Evolutionary conservation across 495 filamentous ascomycete genomes (phyloP), one percentile per base, ranked within the genome.

Genomic region (Trypethelium eluteriae): DNA sequence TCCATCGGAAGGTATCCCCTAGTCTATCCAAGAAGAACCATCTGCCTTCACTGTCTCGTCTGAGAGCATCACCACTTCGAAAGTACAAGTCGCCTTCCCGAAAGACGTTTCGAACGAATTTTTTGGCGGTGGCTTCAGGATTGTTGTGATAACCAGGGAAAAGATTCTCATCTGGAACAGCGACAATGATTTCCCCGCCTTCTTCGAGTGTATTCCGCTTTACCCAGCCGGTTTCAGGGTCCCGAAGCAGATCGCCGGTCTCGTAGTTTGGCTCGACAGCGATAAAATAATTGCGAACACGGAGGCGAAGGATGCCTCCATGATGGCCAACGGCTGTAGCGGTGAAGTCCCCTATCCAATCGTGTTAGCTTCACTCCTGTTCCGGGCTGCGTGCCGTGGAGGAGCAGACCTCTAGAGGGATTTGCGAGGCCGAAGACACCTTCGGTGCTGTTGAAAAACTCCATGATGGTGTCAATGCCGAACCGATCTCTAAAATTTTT

Each of bases 1-100:
- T 96, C 93, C 93, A 98, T 18, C 93, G 85, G 79, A 91, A 98
- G 0, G 93, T 97, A 71, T 98, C 93, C 63, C 93, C 93, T 46
- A 98, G 88, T 44, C 73, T 80, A 74, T 93, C 90, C 44, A 92
- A 70, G 75, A 93, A 93, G 73, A 82, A 91, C 89, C 89, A 92
- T 18, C 87, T 77, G 0, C 90, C 90, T 67, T 92, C 89, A 5
- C 70, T 70, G 14, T 82, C 80, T 16, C 89, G 80, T 4, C 88
- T 76, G 34, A 93, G 74, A 3, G 89, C 88, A 75, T 93, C 90
- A 10, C 90, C 89, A 5, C 83, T 86, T n/a, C 90, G 83, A 73
- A 90, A 92, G 70, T 83, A 93, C 9, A 89, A 71, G 75, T 93
- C 90, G 0, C 88, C 89, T 69, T 89, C 88, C 63, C 77, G 74